phyloP scores from a whole-genome alignment of 164 flowering plant species.

The Santalum album region DNA sequence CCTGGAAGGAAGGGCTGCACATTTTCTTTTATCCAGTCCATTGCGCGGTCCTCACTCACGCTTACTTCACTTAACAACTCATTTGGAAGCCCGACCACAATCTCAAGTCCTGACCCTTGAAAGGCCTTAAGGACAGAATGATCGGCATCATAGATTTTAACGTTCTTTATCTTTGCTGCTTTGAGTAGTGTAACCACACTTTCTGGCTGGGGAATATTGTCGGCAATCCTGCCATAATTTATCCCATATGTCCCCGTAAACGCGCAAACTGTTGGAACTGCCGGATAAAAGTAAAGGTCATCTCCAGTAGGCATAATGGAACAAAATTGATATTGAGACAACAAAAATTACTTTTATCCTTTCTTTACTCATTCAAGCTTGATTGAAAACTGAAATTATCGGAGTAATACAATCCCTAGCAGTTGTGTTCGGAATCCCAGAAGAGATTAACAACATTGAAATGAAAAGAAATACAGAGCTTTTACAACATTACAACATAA shows the following conservation, averaged over 20 bases:
- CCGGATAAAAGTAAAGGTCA: background rate
- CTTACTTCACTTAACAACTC: conserved; percentile 56
- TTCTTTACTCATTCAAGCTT: too few relatives aligned
- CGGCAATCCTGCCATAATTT: conserved; percentile 75
- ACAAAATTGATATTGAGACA: background rate
- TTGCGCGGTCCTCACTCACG: conserved; percentile 47
- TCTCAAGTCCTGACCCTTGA: conserved; percentile 59
- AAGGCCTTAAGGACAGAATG: conserved; percentile 60
- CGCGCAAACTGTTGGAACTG: conserved; percentile 26
- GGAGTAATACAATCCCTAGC: too few relatives aligned
- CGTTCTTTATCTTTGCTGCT: conserved; percentile 70
- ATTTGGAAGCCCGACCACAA: conserved; percentile 57
- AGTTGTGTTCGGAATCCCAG: too few relatives aligned
- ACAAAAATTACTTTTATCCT: too few relatives aligned
- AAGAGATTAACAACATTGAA: too few relatives aligned
- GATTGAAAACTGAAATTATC: too few relatives aligned
- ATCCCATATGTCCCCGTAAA: conserved; percentile 76
- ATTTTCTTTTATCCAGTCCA: conserved; percentile 64
- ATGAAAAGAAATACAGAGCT: too few relatives aligned
- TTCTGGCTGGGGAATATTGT: conserved; percentile 71
- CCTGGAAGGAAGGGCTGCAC: conserved; percentile 61
- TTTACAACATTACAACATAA: too few relatives aligned
- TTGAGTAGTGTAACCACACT: conserved; percentile 74
- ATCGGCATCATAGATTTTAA: conserved; percentile 74
- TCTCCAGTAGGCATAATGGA: background rate